Base-by-base conservation (phyloP, 208 protist genomes). In the Plasmodiophora brassicae region DNA sequence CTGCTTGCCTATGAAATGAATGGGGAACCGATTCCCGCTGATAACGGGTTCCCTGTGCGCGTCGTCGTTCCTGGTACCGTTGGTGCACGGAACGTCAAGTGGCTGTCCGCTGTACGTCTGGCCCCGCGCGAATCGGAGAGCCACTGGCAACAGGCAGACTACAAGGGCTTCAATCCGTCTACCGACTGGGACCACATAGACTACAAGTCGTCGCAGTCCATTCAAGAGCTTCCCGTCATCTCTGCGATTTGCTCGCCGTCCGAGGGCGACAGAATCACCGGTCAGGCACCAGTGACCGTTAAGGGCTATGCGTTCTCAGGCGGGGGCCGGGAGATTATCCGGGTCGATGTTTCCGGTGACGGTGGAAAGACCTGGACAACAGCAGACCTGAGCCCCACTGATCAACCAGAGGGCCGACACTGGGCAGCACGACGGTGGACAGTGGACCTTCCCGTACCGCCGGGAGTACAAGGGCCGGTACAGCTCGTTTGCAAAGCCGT, bases 1-100 rank as follows among this genome's bases (percentile, higher is more conserved):
- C 72, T 96, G 0, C 35, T 96, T 0, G 94, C 94, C n/a, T 95
- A 92, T 45, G 89, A 95, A 91, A 96, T 96, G 94, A 96, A 96
- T 89, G 95, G 94, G 8, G 86, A 92, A 86, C 71, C 87, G 25
- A 84, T 96, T 22, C 94, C 95, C 0, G 85, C 50, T 1, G 95
- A 96, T 88, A 93, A 96, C 88, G 94, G 94, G 45, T 88, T 44
- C 36, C 95, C 95, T 0, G 54, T 96, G 36, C 93, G 95, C 0
- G 94, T 92, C 10, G 89, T 96, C 41, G 94, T 95, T 0, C 95
- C 95, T 0, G 95, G 95, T 25, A 71, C 88, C n/a, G 91, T 94
- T 25, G 93, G 93, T 20, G 94, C 93, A 38, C 92, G 93, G 71
- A 93, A 94, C 85, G 93, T 94, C 44, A 93, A 93, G 89, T 96